Conservation (phyloP, 1,284 basidiomycete species). For the Heliocybe sulcata region DNA sequence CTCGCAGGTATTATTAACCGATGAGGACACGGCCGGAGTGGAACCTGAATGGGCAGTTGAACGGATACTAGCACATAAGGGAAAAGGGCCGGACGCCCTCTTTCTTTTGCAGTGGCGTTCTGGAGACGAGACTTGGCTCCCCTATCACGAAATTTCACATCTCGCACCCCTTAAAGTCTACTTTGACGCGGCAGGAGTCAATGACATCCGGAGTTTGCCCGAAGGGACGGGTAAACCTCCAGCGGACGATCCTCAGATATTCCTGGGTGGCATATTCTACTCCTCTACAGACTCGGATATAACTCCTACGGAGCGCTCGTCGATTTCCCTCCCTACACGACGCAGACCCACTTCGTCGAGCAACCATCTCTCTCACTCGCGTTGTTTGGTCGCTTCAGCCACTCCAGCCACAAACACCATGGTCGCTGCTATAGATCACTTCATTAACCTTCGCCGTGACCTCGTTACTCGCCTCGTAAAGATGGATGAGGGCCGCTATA, state of each 20-base stretch:
- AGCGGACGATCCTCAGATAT: constrained; percentile 17
- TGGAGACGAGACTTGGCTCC: constrained; percentile 27
- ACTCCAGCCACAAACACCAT: constrained; percentile 10
- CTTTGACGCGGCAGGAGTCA: constrained; percentile 13
- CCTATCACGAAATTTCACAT: constrained; percentile 13
- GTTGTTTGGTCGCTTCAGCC: too few species aligned
- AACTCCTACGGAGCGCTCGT: too few species aligned
- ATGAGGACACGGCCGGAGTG: constrained; percentile 18
- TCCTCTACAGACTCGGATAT: too few species aligned
- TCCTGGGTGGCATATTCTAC: too few species aligned
- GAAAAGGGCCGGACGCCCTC: constrained; percentile 13
- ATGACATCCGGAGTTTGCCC: background rate
- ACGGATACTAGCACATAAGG: constrained; percentile 20
- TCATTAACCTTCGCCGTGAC: too few species aligned
- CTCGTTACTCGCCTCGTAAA: too few species aligned
- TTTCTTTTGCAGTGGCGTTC: constrained; percentile 26
- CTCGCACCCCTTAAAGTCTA: constrained; percentile 16
- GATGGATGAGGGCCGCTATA: too few species aligned
- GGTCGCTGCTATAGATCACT: too few species aligned
- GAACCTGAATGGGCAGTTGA: constrained; percentile 26
- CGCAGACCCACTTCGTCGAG: too few species aligned
- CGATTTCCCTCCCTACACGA: too few species aligned
- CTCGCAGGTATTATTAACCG: constrained; percentile 13
- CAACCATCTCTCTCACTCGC: too few species aligned
- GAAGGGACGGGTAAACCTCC: constrained; percentile 8